phyloP scores from a whole-genome alignment of 2,329 filamentous ascomycete species.

The Fusarium sp. region DNA sequence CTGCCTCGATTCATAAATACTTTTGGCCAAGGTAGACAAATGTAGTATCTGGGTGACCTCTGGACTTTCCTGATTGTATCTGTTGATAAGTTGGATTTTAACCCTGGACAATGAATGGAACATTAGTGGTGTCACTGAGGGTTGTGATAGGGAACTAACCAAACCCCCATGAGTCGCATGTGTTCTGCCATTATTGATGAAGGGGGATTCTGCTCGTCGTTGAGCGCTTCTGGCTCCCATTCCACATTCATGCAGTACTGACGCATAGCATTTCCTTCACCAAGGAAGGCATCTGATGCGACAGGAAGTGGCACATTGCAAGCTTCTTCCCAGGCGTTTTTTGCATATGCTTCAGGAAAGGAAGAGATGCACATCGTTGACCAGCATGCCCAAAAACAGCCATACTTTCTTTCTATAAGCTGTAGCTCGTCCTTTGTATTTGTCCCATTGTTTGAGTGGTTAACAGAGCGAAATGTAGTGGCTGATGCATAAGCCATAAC shows the following conservation, averaged over 20 bases:
- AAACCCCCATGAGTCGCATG: background rate
- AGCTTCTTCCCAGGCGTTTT: background rate
- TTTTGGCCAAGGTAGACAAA: background rate
- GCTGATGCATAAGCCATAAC: background rate
- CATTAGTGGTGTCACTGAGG: accelerated
- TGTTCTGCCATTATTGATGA: background rate
- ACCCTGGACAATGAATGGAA: background rate
- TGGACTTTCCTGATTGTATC: accelerated
- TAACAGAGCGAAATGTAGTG: background rate
- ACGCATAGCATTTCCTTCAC: background rate
- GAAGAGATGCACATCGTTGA: background rate
- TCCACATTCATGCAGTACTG: background rate
- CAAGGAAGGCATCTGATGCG: background rate
- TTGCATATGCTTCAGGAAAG: background rate
- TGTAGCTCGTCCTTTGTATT: background rate
- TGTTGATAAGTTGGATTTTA: background rate
- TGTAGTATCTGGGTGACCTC: background rate
- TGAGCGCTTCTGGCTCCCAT: background rate
- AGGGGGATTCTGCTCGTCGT: accelerated
- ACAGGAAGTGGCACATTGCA: background rate
- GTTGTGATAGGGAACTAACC: background rate
- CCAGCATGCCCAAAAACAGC: background rate
- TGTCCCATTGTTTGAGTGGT: accelerated
- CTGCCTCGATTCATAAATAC: background rate
- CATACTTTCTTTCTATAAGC: background rate